These are phyloP conservation scores for Pythium rishiriense DNA, from an alignment of 352 stramenopile species.

Conservation along the genomic window DNA sequence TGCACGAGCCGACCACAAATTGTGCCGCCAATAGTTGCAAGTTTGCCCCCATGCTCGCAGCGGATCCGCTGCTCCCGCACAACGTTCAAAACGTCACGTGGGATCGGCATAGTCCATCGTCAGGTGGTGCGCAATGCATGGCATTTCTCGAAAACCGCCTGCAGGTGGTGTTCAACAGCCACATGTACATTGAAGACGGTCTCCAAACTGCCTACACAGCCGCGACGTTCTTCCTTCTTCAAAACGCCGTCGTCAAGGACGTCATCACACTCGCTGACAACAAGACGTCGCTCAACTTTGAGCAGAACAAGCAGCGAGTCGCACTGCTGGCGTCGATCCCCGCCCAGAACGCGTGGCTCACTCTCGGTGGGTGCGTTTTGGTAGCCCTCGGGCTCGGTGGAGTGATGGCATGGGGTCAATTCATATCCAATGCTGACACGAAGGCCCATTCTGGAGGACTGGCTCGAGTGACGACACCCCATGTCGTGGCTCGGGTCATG, in stretches of 20 bases:
- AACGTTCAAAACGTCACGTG: not conserved
- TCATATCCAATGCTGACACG: not conserved
- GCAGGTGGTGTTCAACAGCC: not conserved
- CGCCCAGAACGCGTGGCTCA: not conserved
- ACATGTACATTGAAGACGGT: conserved; percentile 4
- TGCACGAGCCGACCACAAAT: not conserved
- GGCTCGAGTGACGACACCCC: not conserved
- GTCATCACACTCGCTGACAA: not conserved
- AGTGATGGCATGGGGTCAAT: not conserved
- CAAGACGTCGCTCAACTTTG: not conserved
- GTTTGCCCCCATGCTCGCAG: not conserved
- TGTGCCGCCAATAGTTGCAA: not conserved
- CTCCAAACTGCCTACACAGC: conserved; percentile 5
- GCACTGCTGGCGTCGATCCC: not conserved
- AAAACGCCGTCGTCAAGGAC: not conserved
- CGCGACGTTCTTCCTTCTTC: conserved; percentile 4
- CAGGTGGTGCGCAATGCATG: not conserved
- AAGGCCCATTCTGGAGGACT: not conserved
- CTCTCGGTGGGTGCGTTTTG: not conserved
- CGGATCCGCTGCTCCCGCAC: not conserved
- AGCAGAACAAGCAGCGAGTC: not conserved
- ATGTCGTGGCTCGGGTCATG: not conserved
- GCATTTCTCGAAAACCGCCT: not conserved
- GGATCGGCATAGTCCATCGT: not conserved
- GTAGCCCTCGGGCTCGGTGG: not conserved